phyloP scores from a whole-genome alignment of 2,329 filamentous ascomycete species.

The Lasiodiplodia citricola region DNA sequence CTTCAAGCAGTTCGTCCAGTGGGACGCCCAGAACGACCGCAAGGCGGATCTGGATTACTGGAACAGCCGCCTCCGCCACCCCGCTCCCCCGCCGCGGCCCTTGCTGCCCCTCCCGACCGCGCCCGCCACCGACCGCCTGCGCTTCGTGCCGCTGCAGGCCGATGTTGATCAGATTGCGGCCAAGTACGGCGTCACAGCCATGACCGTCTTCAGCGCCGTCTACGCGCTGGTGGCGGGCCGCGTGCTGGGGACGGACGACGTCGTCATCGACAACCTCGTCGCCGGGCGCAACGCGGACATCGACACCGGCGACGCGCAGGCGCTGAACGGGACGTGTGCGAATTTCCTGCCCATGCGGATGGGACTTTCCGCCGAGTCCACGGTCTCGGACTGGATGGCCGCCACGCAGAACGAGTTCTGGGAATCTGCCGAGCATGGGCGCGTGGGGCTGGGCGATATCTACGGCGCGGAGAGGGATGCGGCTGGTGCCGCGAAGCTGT shows the following conservation, averaged over 20 bases:
- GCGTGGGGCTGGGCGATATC: constrained; percentile 36
- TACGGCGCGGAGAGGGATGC: constrained; percentile 30
- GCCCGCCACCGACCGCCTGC: too few relatives aligned
- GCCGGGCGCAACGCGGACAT: constrained; percentile 44
- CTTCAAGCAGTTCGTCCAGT: constrained; percentile 37
- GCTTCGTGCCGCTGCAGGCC: too few relatives aligned
- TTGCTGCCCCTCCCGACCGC: too few relatives aligned
- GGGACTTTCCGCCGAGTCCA: constrained; percentile 19
- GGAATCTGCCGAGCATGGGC: constrained; percentile 37
- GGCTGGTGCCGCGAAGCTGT: constrained; percentile 30
- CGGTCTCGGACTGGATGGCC: constrained; percentile 26
- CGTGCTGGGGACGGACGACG: constrained; percentile 23
- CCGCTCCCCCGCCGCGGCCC: neutral
- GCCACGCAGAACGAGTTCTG: constrained; percentile 35
- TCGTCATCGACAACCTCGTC: constrained; percentile 39
- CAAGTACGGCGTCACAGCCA: constrained; percentile 36
- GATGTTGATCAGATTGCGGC: constrained; percentile 30
- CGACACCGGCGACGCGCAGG: constrained; percentile 41
- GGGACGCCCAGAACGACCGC: constrained; percentile 27
- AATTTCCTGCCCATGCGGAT: constrained; percentile 46
- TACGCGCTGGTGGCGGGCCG: constrained; percentile 32
- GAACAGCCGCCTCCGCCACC: neutral
- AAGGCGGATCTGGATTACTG: constrained; percentile 32
- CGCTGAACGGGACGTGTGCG: constrained; percentile 45
- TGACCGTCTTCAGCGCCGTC: constrained; percentile 45